Base-by-base conservation (phyloP, 164 flowering plant species). In the Cinnamomum micranthum region DNA sequence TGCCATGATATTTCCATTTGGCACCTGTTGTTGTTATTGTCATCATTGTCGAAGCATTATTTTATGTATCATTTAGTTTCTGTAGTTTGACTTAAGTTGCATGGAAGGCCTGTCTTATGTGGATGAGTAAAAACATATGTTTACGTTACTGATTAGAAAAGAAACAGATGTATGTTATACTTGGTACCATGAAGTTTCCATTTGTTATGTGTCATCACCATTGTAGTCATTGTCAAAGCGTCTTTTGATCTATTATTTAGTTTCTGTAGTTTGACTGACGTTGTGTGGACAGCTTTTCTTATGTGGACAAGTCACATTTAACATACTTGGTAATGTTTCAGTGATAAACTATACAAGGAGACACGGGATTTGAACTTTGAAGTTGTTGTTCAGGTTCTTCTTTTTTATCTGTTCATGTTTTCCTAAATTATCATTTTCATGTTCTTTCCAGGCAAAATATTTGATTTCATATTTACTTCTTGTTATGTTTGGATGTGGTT, bases 321-420 rank as follows among this genome's bases (percentile, higher is more conserved):
- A 41, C 35, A 4, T 31, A 73, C 50, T 69, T 60, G 23, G 35
- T 23, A 55, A 65, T 67, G 69, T 72, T 85, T 73, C 79, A 95
- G 99, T 82, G 99, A 96, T 88, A 96, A 96, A 84, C 87, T 96
- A 66, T 94, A 84, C 85, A 92, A 91, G 87, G 99, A 96, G 88
- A 91, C 81, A 62, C 82, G 99, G 55, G 98, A 96, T 85, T 91
- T 96, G 82, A 96, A 94, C 84, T 96, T 96, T 73, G 99, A 94
- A 92, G 95, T 93, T 76, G 99, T 92, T 75, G 93, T 85, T 82
- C 99, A 96, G 99, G 99, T 95, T 88, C 81, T 80, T 82, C 84
- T 77, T 80, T 78, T 71, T 60, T 60, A 24, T 74, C 59, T 35
- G 65, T 50, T 71, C 58, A 65, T 59, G 70, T 65, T 59, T 22